Conservation (phyloP, 2,329 filamentous ascomycete species). For the Stagonosporopsis cucurbitacearum region DNA sequence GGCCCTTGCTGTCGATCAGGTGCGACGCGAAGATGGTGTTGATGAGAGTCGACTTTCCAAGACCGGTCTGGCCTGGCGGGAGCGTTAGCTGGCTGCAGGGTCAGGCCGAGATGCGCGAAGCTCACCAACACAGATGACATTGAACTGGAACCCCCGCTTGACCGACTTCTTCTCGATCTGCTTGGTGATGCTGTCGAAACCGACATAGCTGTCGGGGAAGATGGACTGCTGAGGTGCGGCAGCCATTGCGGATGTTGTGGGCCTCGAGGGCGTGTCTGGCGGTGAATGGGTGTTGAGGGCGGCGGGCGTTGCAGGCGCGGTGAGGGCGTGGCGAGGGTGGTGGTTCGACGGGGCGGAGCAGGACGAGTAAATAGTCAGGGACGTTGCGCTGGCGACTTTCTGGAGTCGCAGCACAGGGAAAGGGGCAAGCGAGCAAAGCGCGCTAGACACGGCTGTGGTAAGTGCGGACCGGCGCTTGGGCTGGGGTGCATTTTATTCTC, state of each 20-base stretch:
- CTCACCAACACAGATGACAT: slow-evolving; percentile 98
- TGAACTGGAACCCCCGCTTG: slow-evolving; percentile 99
- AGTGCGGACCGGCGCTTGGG: slow-evolving; percentile 36
- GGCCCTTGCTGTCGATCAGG: slow-evolving; percentile 98
- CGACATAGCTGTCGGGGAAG: slow-evolving; percentile 96
- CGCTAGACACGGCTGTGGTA: slow-evolving; percentile 37
- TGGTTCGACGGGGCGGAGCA: slow-evolving; percentile 22
- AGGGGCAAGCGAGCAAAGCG: slow-evolving; percentile 51
- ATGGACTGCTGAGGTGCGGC: slow-evolving; percentile 67
- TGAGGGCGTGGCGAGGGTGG: slow-evolving; percentile 23
- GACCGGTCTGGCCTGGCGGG: slow-evolving; percentile 85
- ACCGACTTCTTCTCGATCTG: slow-evolving; percentile 99
- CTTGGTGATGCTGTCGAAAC: slow-evolving; percentile 99
- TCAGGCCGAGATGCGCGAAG: slow-evolving; percentile 36
- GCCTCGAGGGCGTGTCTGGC: slow-evolving; percentile 31
- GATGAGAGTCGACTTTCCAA: slow-evolving; percentile 98
- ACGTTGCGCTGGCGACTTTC: slow-evolving; percentile 48
- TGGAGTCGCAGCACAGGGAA: slow-evolving; percentile 48
- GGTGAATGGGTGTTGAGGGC: slow-evolving; percentile 18
- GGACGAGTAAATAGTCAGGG: slow-evolving; percentile 40
- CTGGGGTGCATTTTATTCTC: slow-evolving; percentile 37
- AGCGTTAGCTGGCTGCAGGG: slow-evolving; percentile 11
- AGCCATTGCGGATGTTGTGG: slow-evolving; percentile 60
- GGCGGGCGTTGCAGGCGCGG: too few relatives aligned
- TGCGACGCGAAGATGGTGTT: slow-evolving; percentile 99